Conservation (phyloP, 2,329 filamentous ascomycete genomes). For the Ophiostoma angusticollis region DNA sequence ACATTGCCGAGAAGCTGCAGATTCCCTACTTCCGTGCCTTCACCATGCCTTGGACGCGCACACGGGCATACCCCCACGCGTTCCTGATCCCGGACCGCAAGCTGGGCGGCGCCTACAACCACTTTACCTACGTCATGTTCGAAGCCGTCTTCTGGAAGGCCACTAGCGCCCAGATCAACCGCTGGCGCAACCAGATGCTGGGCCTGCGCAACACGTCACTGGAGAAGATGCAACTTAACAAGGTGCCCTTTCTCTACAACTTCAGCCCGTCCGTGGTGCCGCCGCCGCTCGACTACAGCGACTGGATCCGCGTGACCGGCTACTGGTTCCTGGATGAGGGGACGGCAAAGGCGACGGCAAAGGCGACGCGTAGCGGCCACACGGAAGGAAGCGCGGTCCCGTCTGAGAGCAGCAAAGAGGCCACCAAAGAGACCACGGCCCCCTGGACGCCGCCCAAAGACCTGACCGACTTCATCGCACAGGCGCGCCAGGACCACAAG, state of each 20-base stretch:
- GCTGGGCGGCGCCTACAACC: conserved; percentile 91
- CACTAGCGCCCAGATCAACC: conserved; percentile 81
- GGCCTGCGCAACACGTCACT: conserved; percentile 68
- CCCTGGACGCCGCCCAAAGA: conserved; percentile 64
- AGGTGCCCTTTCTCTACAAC: conserved; percentile 97
- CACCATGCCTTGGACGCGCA: conserved; percentile 97
- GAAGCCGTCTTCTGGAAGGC: conserved; percentile 96
- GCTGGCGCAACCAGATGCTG: conserved; percentile 75
- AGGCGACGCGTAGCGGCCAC: background rate
- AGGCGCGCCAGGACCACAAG: conserved; percentile 68
- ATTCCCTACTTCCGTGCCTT: conserved; percentile 97
- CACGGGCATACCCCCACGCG: conserved; percentile 87
- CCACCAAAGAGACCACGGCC: too few species aligned
- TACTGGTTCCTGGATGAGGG: conserved; percentile 93
- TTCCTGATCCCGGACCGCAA: conserved; percentile 89
- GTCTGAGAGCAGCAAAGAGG: too few species aligned
- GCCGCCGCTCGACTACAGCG: conserved; percentile 85
- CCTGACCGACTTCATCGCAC: conserved; percentile 68
- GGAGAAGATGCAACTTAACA: conserved; percentile 88
- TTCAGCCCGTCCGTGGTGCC: conserved; percentile 91
- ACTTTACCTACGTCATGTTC: conserved; percentile 90
- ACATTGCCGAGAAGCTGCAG: conserved; percentile 83
- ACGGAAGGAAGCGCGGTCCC: too few species aligned
- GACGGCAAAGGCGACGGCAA: conserved; percentile 1
- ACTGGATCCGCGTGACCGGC: conserved; percentile 94